phyloP scores from a whole-genome alignment of 768 basidiomycete genomes.

The Calocera viscosa region DNA sequence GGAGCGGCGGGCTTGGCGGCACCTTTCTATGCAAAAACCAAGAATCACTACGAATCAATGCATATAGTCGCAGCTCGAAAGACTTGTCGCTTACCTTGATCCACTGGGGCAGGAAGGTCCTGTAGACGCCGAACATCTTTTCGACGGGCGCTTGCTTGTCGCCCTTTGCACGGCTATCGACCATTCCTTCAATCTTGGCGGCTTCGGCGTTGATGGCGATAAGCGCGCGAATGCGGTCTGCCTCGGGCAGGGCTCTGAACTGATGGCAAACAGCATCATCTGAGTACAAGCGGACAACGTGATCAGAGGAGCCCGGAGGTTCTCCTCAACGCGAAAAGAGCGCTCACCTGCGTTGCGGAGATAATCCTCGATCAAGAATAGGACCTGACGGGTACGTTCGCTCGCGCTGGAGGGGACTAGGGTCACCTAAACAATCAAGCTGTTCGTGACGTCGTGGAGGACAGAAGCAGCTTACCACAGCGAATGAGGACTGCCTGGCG shows the following conservation, averaged over 20 bases:
- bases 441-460: background rate
- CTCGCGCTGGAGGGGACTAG: slow-evolving; percentile 7
- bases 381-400: slow-evolving; percentile 3
- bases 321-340: slow-evolving; percentile 9
- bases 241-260: slow-evolving; percentile 1
- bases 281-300: slow-evolving; percentile 10
- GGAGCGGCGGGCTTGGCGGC: slow-evolving; percentile 5
- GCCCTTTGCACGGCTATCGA: slow-evolving; percentile 4
- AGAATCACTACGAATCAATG: slow-evolving; percentile 9
- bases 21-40: slow-evolving; percentile 6
- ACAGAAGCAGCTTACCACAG: background rate
- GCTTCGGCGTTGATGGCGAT: slow-evolving; percentile 3
- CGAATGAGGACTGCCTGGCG: background rate
- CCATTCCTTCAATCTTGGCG: slow-evolving; percentile 5
- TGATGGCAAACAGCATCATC: slow-evolving; percentile 10
- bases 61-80: background rate
- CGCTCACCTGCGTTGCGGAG: slow-evolving; percentile 9
- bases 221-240: slow-evolving; percentile 5
- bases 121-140: slow-evolving; percentile 6
- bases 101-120: slow-evolving; percentile 5
- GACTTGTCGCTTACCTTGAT: slow-evolving; percentile 7
- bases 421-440: slow-evolving; percentile 10
- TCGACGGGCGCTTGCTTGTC: slow-evolving; percentile 6
- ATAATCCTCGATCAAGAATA: slow-evolving; percentile 5
- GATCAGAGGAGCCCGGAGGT: slow-evolving; percentile 9